Evolutionary conservation across 2,329 filamentous ascomycete species (phyloP), one percentile per base, ranked within the genome.

Genomic region (Cladosporium sp.): DNA sequence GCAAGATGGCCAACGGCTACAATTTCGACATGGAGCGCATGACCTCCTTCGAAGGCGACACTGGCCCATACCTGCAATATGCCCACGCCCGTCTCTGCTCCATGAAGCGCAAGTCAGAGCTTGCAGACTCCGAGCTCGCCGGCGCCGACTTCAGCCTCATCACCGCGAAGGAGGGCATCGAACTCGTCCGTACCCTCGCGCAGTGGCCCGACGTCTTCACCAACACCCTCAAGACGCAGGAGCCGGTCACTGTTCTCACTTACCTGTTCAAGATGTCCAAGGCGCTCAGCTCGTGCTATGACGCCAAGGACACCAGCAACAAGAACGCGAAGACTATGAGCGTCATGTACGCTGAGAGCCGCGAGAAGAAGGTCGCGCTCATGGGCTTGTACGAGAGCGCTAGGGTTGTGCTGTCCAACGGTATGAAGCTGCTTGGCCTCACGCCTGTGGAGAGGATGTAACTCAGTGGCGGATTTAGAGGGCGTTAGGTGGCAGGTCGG

Each of bases 251-350:
- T 0, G 82, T 90, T 48, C 78, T 91, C 43, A 86, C 85, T 5
- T 92, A 94, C 76, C 83, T 95, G 53, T 95, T 94, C 84, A 92
- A 91, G 84, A 91, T 96, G 88, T 91, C 91, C 3, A 92, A 96
- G 78, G 83, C 87, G 28, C 79, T 96, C 63, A 92, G 89, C 80
- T 89, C 86, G 63, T 92, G 89, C 76, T 96, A 96, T 78, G 91
- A 93, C 73, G 88, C 91, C 67, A 74, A 74, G 61, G 75, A 76
- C 43, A 65, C 68, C 28, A 68, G 57, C 65, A 75, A 75, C 65
- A 72, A 70, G 67, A 75, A 76, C 60, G 73, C 73, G 23, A 76
- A 76, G 74, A 76, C 73, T 28, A 82, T 96, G 67, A 87, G 91
- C 74, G 91, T 95, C 63, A 87, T 96, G n/a, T 91, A 91, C 63